phyloP scores from a whole-genome alignment of 1,139 yeast genomes.

The Blastobotrys persicus region DNA sequence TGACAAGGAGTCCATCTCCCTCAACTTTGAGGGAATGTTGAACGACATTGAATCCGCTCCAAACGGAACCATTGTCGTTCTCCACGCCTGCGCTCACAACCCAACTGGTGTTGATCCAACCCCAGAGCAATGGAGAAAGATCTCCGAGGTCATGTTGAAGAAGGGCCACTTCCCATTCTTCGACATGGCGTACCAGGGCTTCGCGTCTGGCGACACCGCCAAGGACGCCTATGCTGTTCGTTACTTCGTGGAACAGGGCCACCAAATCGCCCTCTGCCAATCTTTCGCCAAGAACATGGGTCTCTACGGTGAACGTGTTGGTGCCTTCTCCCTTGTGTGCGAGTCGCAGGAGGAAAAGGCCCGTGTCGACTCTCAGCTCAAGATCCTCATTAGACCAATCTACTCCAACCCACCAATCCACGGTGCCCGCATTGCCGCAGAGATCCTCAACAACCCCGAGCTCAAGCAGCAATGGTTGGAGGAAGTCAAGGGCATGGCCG shows the following conservation, averaged over 20 bases:
- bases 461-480: constrained; percentile 78
- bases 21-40: constrained; percentile 69
- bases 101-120: constrained; percentile 97
- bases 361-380: constrained; percentile 67
- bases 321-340: constrained; percentile 62
- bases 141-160: constrained; percentile 58
- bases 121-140: constrained; percentile 75
- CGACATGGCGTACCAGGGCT: constrained; percentile 97
- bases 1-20: constrained; percentile 57
- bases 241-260: constrained; percentile 61
- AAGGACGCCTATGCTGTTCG: constrained; percentile 87
- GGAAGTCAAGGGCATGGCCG: constrained; percentile 86
- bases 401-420: constrained; percentile 94
- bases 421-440: constrained; percentile 89
- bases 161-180: constrained; percentile 78
- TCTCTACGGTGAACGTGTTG: constrained; percentile 96
- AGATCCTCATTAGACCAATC: constrained; percentile 75
- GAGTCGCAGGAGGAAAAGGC: constrained; percentile 40
- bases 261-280: constrained; percentile 61
- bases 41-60: constrained; percentile 69
- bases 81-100: constrained; percentile 97
- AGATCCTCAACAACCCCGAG: constrained; percentile 62
- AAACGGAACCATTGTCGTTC: constrained; percentile 70
- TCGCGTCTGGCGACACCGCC: constrained; percentile 84
- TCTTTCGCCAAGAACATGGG: constrained; percentile 98